Evolutionary conservation across 2,329 filamentous ascomycete genomes (phyloP).

Genomic region (Microascus cirrosus): DNA sequence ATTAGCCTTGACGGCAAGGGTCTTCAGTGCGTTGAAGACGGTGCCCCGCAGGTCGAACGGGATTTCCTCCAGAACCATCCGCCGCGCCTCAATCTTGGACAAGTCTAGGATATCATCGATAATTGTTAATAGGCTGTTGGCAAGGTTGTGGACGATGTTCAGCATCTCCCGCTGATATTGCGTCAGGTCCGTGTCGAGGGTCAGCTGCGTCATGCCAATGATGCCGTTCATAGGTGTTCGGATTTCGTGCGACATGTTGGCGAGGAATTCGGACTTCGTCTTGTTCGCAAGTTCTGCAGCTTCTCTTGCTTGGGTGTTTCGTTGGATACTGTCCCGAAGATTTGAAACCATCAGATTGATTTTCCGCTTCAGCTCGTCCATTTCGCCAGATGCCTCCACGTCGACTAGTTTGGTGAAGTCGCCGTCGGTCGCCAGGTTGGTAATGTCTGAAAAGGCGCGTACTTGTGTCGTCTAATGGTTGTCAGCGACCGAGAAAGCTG

Average conservation of each 20-base stretch:
- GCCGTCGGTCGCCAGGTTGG: constrained; percentile 92
- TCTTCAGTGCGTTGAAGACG: constrained; percentile 95
- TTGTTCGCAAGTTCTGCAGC: constrained; percentile 94
- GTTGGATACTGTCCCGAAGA: constrained; percentile 87
- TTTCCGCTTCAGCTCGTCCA: constrained; percentile 98
- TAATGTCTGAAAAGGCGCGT: constrained; percentile 94
- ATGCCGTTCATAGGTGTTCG: constrained; percentile 96
- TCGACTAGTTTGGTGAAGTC: constrained; percentile 96
- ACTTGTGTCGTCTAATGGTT: constrained; percentile 75
- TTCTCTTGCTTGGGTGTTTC: constrained; percentile 90
- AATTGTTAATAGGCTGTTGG: constrained; percentile 91
- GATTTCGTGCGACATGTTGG: constrained; percentile 99
- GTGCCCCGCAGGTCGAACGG: constrained; percentile 89
- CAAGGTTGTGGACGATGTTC: constrained; percentile 94
- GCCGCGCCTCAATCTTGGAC: constrained; percentile 82
- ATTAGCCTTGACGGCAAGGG: constrained; percentile 91
- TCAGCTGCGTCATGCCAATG: constrained; percentile 95
- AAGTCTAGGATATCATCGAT: constrained; percentile 76
- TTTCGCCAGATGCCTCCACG: constrained; percentile 93
- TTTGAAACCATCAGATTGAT: constrained; percentile 99
- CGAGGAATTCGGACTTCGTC: constrained; percentile 95
- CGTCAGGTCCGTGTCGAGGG: constrained; percentile 86
- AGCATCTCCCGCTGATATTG: constrained; percentile 96
- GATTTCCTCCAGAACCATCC: constrained; percentile 98
- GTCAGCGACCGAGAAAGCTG: constrained; percentile 16